Base-by-base conservation (phyloP, 1,284 basidiomycete species). In the Mixia osmundae region DNA sequence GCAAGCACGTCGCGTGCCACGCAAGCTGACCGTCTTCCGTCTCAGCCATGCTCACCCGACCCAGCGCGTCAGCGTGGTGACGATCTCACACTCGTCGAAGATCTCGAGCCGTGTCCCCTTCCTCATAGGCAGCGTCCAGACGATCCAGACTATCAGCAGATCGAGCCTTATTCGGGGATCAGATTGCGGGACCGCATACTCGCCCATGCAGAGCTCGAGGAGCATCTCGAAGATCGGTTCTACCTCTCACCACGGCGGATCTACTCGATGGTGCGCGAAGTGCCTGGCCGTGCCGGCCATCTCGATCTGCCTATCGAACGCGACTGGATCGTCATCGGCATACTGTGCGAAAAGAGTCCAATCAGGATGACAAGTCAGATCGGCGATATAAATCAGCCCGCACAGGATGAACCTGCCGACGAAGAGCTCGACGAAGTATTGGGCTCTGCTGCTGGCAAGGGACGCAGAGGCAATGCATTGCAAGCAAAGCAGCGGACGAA, bases 261-360 rank as follows among this genome's bases (percentile, higher is more conserved):
- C 22, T 95, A 97, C 60, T 80, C 80, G 4, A 67, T 73, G 32
- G 66, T 80, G 30, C 71, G 76, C 9, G n/a, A n/a, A n/a, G n/a
- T n/a, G n/a, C 66, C 77, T 0, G 64, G 72, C 6, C 67, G 72
- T 0, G 72, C 76, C 47, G 75, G 77, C 46, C 72, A 72, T 11
- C 87, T 83, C 55, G 80, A 91, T 35, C 67, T 97, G 0, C 87
- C 87, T 2, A 71, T 95, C 3, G 68, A 71, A 4, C 77, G 78
- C 2, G 89, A 95, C 55, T 95, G 76, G 74, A 67, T 87, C 30
- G 76, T 77, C 6, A 76, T 89, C 36, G 80, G 76, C 2, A 79
- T 85, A 5, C 68, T 89, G 16, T 80, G 78, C 3, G 78, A 85
- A 56, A 69, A 79, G 23, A 72, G 76, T 3, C 69, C 69, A 15